Percentiles rank a stretch among this genome's conserved stretches.
phyloP scores from a whole-genome alignment of 495 filamentous ascomycete species.

The Aspergillus incahuasiensis region DNA sequence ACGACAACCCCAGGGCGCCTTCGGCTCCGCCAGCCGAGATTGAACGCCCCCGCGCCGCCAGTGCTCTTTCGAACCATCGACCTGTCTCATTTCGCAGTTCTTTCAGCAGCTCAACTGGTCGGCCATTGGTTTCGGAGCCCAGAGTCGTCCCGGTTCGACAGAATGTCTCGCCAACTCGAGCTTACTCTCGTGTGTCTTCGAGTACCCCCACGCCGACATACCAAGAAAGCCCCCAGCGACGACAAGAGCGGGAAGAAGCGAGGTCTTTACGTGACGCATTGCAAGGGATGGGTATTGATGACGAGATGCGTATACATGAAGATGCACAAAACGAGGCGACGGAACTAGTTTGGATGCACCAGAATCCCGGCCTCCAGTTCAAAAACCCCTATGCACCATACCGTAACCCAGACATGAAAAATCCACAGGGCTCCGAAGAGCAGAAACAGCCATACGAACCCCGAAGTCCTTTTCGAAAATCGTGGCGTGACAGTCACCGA shows the following conservation, averaged over 20 bases:
- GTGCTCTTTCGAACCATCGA: conserved; percentile 46
- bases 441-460: conserved; percentile 56
- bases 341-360: conserved; percentile 80
- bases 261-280: conserved; percentile 71
- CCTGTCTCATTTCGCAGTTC: conserved; percentile 36
- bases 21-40: conserved; percentile 13
- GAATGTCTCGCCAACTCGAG: conserved; percentile 41
- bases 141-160: conserved; percentile 31
- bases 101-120: conserved; percentile 29
- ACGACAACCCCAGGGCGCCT: conserved; percentile 18
- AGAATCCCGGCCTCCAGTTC: conserved; percentile 56
- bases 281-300: conserved; percentile 70
- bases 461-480: conserved; percentile 40
- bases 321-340: conserved; percentile 83
- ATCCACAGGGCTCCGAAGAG: conserved; percentile 47
- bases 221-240: conserved; percentile 72
- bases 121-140: conserved; percentile 44
- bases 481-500: conserved; percentile 28
- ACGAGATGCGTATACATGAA: conserved; percentile 63
- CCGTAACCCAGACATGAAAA: conserved; percentile 37
- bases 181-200: conserved; percentile 26
- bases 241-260: conserved; percentile 85
- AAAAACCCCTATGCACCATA: conserved; percentile 58
- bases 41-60: conserved; percentile 42
- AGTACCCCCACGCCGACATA: conserved; percentile 57